Base-by-base conservation (phyloP, 2,329 filamentous ascomycete species). In the Cladosporium sphaerospermum region DNA sequence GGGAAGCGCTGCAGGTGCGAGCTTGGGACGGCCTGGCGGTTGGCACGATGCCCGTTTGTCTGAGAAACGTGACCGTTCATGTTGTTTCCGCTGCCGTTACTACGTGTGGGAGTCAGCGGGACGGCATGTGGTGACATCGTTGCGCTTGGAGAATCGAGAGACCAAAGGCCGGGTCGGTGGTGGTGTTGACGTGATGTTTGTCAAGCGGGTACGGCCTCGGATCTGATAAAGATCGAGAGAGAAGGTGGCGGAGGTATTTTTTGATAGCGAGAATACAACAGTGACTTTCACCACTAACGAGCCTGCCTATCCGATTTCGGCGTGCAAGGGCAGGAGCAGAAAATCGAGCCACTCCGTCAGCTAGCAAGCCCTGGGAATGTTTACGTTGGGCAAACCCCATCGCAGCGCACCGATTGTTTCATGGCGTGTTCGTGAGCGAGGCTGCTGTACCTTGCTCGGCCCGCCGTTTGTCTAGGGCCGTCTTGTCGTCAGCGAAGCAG, bases 1-100 rank as follows among this genome's bases (percentile, higher is more conserved):
- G 76, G 71, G 2, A 79, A 76, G n/a, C 78, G 71, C 48, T 69
- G 74, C 13, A 86, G 72, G 28, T 56, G 54, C 31, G 51, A 47
- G 19, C 48, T 40, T 37, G 48, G 48, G 28, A 51, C 48, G 16
- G 23, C 48, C 8, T 51, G 48, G 44, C 48, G 48, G 5, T 11
- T 32, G 31, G 31, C 45, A 36, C 48, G 48, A 40, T 36, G 28
- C 16, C 48, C 40, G 18, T 51, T 51, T 11, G 31, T 44, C 19
- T 51, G 48, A 23, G 19, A 23, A 16, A 44, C 44, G 48, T 36
- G 28, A 28, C 19, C 42, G 40, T 37, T 53, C 51, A 53, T 53
- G 28, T 31, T 53, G 51, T 37, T 13, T 19, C 50, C 33, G 32
- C 45, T 54, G 46, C 11, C 34, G 33, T 42, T 52, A 36, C 39